Evolutionary conservation across 1,139 yeast genomes (phyloP).

Genomic region (Candida frijolesensis): DNA sequence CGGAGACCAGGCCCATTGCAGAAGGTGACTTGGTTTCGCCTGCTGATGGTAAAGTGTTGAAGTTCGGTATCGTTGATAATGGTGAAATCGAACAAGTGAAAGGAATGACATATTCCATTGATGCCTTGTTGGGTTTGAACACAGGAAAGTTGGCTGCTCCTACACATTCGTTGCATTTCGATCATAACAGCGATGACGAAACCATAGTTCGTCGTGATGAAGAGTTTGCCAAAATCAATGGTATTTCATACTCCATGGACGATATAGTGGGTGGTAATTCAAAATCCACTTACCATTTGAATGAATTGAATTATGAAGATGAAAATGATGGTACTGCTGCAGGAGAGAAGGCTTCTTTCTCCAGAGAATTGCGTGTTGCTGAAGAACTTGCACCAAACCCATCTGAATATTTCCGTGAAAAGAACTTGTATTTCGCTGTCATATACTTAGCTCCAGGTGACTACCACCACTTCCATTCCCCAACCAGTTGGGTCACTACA

Average conservation of each 20-base stretch:
- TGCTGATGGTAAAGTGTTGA: slow-evolving; percentile 88
- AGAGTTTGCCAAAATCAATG: slow-evolving; percentile 78
- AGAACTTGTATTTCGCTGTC: slow-evolving; percentile 82
- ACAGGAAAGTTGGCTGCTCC: slow-evolving; percentile 59
- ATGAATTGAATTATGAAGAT: slow-evolving; percentile 52
- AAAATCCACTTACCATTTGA: slow-evolving; percentile 34
- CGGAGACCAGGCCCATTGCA: slow-evolving; percentile 80
- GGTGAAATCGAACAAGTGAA: slow-evolving; percentile 96
- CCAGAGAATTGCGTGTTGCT: slow-evolving; percentile 45
- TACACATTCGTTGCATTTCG: slow-evolving; percentile 53
- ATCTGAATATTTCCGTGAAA: slow-evolving; percentile 39
- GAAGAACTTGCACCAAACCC: slow-evolving; percentile 44
- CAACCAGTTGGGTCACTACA: slow-evolving; percentile 94
- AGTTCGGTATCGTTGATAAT: slow-evolving; percentile 78
- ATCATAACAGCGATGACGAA: slow-evolving; percentile 42
- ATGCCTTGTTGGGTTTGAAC: slow-evolving; percentile 78
- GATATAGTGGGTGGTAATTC: slow-evolving; percentile 59
- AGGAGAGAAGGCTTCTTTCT: slow-evolving; percentile 34
- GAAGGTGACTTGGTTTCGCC: slow-evolving; percentile 79
- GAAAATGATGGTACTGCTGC: slow-evolving; percentile 58
- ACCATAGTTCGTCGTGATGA: slow-evolving; percentile 56
- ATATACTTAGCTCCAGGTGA: slow-evolving; percentile 98
- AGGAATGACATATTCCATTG: slow-evolving; percentile 91
- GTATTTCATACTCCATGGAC: slow-evolving; percentile 72
- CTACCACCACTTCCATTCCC: slow-evolving; percentile 96